Conservation (phyloP, 495 filamentous ascomycete species). For the Bacidia gigantensis region DNA sequence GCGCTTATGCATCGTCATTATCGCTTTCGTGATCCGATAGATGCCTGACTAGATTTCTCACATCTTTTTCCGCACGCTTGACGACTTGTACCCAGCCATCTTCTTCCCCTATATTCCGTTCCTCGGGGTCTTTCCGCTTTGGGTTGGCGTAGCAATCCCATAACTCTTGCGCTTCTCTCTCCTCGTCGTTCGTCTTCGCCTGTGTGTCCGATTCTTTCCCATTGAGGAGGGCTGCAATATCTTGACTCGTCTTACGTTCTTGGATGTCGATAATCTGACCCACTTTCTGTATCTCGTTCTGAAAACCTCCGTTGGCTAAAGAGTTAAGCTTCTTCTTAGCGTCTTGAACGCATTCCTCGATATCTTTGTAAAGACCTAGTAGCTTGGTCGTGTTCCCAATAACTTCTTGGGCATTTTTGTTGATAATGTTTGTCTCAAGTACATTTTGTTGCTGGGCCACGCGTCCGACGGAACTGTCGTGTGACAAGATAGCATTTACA, state of each 20-base stretch:
- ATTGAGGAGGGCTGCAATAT: neutral
- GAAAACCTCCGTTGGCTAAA: too few species aligned
- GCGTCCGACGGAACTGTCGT: too few species aligned
- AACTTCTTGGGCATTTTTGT: neutral
- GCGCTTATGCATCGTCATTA: neutral
- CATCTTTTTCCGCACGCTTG: slow-evolving; percentile 24
- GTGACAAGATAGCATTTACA: neutral
- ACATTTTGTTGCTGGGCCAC: too few species aligned
- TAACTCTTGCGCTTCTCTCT: neutral
- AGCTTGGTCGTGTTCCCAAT: neutral
- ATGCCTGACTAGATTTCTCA: slow-evolving; percentile 22
- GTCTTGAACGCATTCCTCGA: neutral
- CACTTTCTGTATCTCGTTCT: neutral
- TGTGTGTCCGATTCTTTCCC: neutral
- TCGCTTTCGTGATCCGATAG: slow-evolving; percentile 9
- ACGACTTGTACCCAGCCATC: slow-evolving; percentile 19
- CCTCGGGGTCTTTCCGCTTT: neutral
- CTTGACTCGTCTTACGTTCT: slow-evolving; percentile 1
- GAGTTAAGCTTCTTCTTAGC: too few species aligned
- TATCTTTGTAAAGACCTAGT: neutral
- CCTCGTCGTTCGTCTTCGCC: neutral
- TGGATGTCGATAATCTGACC: slow-evolving; percentile 3
- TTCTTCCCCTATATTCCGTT: neutral
- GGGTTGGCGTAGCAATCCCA: slow-evolving; percentile 4
- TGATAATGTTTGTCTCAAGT: neutral